Base-by-base conservation (phyloP, 139 green algal genomes). In the Chara braunii region DNA sequence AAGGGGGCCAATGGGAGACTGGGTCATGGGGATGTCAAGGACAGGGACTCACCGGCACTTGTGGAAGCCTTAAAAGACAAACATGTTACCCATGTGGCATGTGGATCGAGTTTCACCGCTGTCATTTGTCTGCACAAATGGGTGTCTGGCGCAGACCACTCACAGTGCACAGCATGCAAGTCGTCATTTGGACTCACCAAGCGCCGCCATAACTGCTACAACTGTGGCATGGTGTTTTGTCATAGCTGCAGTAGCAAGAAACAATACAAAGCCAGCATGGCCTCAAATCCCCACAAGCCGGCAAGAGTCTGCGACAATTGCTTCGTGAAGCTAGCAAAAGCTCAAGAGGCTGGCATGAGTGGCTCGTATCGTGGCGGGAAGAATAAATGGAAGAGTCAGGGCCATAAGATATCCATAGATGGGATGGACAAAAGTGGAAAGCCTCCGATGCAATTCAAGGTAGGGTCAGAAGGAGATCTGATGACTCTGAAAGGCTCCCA, bases 121-220 rank as follows among this genome's bases (percentile, higher is more conserved):
- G 63, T 50, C 23, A 70, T 72, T 22, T 72, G 63, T 24, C 23
- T 37, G 24, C 42, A 61, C 34, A 72, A 72, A 44, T 29, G 12
- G 1, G 37, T 37, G 23, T 70, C 55, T 22, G 23, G 37, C 28
- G 52, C 29, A 31, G 63, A 72, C 37, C 26, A 72, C 22, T 29
- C 24, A 31, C 24, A 51, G 52, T 72, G 63, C 51, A 56, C 9
- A 6, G 52, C 64, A 24, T 72, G 63, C 51, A 30, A 34, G 18
- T 36, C 50, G 23, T 12, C 63, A 0, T 72, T 72, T 33, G 37
- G 28, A 11, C 50, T 72, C 29, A 23, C 50, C 1, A 51, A 53
- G 18, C 35, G 6, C 14, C 63, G 63, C 42, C 63, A 72, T 37
- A 63, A 29, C 42, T 72, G 63, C 51, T 72, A 72, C 63, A 62